Evolutionary conservation across 768 basidiomycete species (phyloP).

Genomic region (Tylopilus rubrobrunneus): DNA sequence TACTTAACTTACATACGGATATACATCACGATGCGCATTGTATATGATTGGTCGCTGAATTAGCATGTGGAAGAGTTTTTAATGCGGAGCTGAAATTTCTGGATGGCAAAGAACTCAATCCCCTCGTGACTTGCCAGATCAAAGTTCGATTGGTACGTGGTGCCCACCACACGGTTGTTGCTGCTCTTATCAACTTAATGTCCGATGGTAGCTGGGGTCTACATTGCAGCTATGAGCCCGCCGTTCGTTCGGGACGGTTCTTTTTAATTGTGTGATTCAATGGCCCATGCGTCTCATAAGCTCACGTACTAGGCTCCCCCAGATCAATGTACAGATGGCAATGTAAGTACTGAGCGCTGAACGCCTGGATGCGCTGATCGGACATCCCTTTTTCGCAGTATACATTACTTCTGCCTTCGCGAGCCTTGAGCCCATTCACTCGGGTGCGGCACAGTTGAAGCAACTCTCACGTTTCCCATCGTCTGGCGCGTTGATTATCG

Average conservation of each 20-base stretch:
- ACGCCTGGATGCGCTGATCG: too few species aligned
- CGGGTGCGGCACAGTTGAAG: not conserved
- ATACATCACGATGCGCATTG: not conserved
- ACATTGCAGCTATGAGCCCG: not conserved
- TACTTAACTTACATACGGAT: conserved; percentile 10
- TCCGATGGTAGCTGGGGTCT: not conserved
- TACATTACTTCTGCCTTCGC: too few species aligned
- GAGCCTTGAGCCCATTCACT: too few species aligned
- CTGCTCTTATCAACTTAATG: not conserved
- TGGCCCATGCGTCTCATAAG: not conserved
- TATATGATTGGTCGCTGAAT: not conserved
- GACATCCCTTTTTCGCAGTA: too few species aligned
- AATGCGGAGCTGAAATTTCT: not conserved
- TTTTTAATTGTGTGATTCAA: not conserved
- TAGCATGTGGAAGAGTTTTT: not conserved
- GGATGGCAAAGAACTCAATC: not conserved
- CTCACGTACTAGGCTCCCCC: not conserved
- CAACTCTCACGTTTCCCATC: not conserved
- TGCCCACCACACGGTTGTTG: not conserved
- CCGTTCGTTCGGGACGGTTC: not conserved
- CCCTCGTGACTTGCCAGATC: too few species aligned
- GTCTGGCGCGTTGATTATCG: not conserved
- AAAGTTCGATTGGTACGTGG: conserved; percentile 1
- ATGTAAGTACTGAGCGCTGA: too few species aligned
- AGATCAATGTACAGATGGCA: too few species aligned